Conservation (phyloP, 306 rosid species). For the Ziziphus jujuba region DNA sequence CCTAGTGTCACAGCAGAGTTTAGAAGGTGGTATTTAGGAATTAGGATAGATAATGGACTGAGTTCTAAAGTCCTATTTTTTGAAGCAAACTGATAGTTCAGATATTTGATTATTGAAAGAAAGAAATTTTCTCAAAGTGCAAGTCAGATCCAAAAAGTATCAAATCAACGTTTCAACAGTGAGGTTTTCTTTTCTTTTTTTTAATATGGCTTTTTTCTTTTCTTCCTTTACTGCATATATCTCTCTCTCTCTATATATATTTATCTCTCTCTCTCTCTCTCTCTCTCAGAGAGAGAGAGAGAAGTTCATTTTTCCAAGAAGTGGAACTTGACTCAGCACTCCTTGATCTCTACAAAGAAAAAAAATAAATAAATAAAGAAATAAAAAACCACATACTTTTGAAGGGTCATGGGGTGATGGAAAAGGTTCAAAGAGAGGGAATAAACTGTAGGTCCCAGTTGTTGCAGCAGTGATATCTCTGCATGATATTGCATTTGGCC, state of each 20-base stretch:
- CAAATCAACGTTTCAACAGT: neutral
- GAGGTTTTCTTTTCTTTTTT: neutral
- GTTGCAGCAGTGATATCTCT: neutral
- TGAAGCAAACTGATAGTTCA: slow-evolving; percentile 7
- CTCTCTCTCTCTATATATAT: no score
- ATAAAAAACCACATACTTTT: no score
- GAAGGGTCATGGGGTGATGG: neutral
- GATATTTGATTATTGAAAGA: slow-evolving; percentile 8
- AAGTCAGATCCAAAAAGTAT: neutral
- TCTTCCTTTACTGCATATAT: neutral
- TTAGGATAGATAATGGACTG: no score
- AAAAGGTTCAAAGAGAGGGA: no score
- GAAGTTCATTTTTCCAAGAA: neutral
- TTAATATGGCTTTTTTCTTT: no score
- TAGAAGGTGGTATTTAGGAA: no score
- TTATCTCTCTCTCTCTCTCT: no score
- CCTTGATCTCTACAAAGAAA: neutral
- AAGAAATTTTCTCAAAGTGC: neutral
- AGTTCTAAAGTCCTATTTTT: slow-evolving; percentile 9
- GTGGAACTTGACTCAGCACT: slow-evolving; percentile 10
- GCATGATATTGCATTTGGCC: neutral
- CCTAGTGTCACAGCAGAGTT: no score
- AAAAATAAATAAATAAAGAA: no score
- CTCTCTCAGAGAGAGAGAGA: no score
- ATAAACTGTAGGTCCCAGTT: neutral